Evolutionary conservation across 2,329 filamentous ascomycete genomes (phyloP), one percentile per base, ranked within the genome.

Genomic region (Claviceps sp.): DNA sequence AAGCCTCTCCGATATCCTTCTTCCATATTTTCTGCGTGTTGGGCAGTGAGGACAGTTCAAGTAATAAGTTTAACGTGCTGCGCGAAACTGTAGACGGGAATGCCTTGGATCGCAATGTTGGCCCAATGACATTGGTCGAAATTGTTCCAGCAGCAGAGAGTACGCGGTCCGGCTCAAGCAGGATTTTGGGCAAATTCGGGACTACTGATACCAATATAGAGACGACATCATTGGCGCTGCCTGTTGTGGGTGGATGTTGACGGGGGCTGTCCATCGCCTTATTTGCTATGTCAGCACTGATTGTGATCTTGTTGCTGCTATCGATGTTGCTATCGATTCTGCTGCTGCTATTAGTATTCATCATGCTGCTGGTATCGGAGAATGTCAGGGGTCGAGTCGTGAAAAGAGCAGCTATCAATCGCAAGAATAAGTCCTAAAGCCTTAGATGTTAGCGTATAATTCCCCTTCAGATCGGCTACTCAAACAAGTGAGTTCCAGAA

Each of bases 381-480:
- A 88, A 85, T 2, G 81, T 83, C 58, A 88, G 76, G 1, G 90
- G 88, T 42, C 88, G 81, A 8, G 88, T 94, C 0, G 93, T 95
- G 64, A 97, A 96, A 2, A 94, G 85, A n/a, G 91, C 93, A 3
- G 90, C 87, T 14, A 98, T 75, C 1, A 98, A 77, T 16, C 90
- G 79, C 13, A 93, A 75, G 63, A 97, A 94, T 1, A 96, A 77
- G 61, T 98, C 93, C 86, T 94, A 51, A 71, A 65, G 44, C 52
- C 42, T 17, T 20, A 13, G 3, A 17, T 1, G 48, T 51, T 9
- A 51, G 42, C 42, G 29, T 45, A 4, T n/a, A n/a, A 22, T 14
- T n/a, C 7, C 11, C 7, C n/a, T 11, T 17, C 6, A 11, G 9
- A 34, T 34, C 29, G 29, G 29, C 29, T 34, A 11, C 9, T 11